Evolutionary conservation across 2,329 filamentous ascomycete species (phyloP), one percentile per base, ranked within the genome.

Genomic region (Pseudogymnoascus sp.): DNA sequence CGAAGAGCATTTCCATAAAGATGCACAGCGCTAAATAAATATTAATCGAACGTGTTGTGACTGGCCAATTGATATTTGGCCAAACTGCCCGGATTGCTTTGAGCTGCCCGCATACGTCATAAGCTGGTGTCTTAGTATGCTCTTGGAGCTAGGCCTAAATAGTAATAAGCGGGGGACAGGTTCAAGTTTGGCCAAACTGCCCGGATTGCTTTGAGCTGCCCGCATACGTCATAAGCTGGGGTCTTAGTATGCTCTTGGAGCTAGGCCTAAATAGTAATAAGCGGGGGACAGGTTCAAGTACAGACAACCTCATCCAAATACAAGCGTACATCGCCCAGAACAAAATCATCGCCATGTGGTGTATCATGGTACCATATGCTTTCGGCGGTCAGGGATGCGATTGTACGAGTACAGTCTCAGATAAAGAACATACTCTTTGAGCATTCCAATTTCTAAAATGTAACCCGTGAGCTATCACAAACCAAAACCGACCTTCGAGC

Each of bases 251-350:
- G 45, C 1, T 4, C n/a, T 31, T 16, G 8, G 10, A 14, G 43
- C 45, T 55, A 55, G 12, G 8, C n/a, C 45, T 55, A 55, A 55
- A 55, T 33, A 19, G 45, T 43, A 12, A 10, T 41, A 19, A 2
- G 2, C 1, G 19, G 19, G 7, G 37, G n/a, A 5, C n/a, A n/a
- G 11, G 16, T 21, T 16, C 10, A 16, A 11, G 38, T 41, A 21
- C 41, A 14, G n/a, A 26, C 38, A 26, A 8, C 19, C 12, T 45
- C 23, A 29, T n/a, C 68, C 65, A 80, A 81, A 39, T 39, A 39
- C 16, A 39, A 8, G 37, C 14, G 12, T 4, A 0, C 4, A n/a
- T n/a, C 5, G 12, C 12, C 12, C 12, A n/a, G 35, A 38, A 38
- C 35, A 38, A 38, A 14, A n/a, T 38, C 14, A 5, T 5, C 26